Evolutionary conservation across 1,139 yeast species (phyloP).

Genomic region (Suhomyces ambrosiae): DNA sequence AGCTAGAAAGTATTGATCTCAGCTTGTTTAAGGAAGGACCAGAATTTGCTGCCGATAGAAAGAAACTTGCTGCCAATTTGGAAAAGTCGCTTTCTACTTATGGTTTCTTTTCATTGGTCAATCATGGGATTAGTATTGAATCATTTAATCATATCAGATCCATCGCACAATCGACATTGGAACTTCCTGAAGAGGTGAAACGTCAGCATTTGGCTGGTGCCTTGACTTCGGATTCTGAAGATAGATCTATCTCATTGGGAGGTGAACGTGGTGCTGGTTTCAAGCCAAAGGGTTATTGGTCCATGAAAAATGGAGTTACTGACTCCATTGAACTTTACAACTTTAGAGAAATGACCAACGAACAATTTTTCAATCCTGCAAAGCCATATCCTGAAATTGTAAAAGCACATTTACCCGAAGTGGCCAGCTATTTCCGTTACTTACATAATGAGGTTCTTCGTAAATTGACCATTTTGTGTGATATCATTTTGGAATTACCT

Average conservation of each 20-base stretch:
- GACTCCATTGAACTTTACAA: slow-evolving; percentile 48
- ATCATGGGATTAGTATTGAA: slow-evolving; percentile 37
- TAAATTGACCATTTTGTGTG: slow-evolving; percentile 30
- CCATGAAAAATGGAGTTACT: slow-evolving; percentile 41
- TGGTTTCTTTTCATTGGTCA: slow-evolving; percentile 48
- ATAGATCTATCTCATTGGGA: slow-evolving; percentile 36
- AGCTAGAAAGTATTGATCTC: slow-evolving; percentile 41
- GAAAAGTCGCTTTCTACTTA: slow-evolving; percentile 42
- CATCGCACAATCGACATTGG: slow-evolving; percentile 40
- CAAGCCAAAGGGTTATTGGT: slow-evolving; percentile 51
- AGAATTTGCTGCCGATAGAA: slow-evolving; percentile 27
- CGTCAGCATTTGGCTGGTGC: slow-evolving; percentile 43
- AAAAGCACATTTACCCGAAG: slow-evolving; percentile 28
- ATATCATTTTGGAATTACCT: slow-evolving; percentile 33
- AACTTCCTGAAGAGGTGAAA: slow-evolving; percentile 46
- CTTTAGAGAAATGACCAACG: slow-evolving; percentile 36
- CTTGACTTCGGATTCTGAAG: slow-evolving; percentile 33
- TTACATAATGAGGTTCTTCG: slow-evolving; percentile 28
- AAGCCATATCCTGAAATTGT: slow-evolving; percentile 31
- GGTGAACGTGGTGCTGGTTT: slow-evolving; percentile 51
- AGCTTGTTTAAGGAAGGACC: slow-evolving; percentile 38
- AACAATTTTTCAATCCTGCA: slow-evolving; percentile 23
- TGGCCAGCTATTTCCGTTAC: slow-evolving; percentile 29
- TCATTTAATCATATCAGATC: slow-evolving; percentile 35
- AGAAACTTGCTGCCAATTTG: slow-evolving; percentile 32